Evolutionary conservation across 805 yeast species (phyloP).

Genomic region (Cyberlindnera samutprakarnensis): DNA sequence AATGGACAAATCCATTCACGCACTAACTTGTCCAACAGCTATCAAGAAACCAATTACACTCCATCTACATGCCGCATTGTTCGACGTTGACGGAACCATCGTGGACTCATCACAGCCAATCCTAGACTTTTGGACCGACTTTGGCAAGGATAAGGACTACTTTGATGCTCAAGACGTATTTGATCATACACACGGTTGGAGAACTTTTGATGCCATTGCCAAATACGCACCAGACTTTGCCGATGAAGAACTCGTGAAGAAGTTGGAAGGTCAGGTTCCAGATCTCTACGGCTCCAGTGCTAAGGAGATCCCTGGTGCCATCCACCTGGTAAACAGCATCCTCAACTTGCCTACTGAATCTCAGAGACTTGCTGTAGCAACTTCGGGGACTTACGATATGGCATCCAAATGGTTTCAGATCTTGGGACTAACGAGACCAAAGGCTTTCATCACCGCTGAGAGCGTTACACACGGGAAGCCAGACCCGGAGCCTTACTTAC

Average conservation of each 20-base stretch:
- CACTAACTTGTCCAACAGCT: background rate
- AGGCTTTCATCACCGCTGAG: constrained; percentile 74
- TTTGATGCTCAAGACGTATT: constrained; percentile 67
- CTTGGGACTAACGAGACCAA: constrained; percentile 53
- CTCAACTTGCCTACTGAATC: constrained; percentile 22
- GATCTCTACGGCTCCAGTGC: constrained; percentile 65
- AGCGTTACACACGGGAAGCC: constrained; percentile 79
- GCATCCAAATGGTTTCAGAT: constrained; percentile 75
- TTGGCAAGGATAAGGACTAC: constrained; percentile 54
- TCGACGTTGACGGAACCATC: constrained; percentile 83
- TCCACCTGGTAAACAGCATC: constrained; percentile 48
- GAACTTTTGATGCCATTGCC: constrained; percentile 70
- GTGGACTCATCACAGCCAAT: constrained; percentile 76
- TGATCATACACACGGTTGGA: constrained; percentile 72
- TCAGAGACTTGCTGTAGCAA: constrained; percentile 73
- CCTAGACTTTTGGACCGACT: constrained; percentile 65
- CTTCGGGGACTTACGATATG: constrained; percentile 72
- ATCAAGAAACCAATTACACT: constrained; percentile 13
- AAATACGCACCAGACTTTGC: constrained; percentile 71
- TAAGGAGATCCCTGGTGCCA: constrained; percentile 69
- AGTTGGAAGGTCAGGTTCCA: constrained; percentile 66
- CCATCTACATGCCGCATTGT: constrained; percentile 43
- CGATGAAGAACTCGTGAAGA: constrained; percentile 49
- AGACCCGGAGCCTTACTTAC: constrained; percentile 73
- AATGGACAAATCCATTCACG: background rate